A percentile compares a stretch with the other conserved stretches of the same genome.
These are phyloP conservation scores for Rhytidiadelphus loreus DNA, from an alignment of 225 moss, liverwort and hornwort species.

Conservation along the genomic window DNA sequence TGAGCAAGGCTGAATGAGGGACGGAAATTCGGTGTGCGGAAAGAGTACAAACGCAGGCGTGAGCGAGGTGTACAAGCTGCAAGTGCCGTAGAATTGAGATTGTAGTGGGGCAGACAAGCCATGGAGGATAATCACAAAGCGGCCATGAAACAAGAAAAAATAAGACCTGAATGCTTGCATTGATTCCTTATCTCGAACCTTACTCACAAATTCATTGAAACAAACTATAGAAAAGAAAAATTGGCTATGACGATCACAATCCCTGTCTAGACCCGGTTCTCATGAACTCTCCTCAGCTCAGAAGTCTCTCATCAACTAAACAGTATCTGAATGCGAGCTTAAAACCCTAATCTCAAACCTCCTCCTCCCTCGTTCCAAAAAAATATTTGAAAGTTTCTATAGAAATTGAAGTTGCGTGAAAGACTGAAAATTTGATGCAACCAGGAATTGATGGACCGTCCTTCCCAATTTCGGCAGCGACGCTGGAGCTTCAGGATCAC, in stretches of 20 bases:
- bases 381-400: not conserved
- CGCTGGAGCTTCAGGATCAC: not conserved
- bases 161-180: not conserved
- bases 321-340: not conserved
- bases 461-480: not conserved
- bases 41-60: not conserved
- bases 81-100: not conserved
- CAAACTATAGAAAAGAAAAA: not conserved
- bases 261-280: not conserved
- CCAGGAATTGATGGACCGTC: not conserved
- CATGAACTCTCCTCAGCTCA: not conserved
- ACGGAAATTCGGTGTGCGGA: not conserved
- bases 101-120: not conserved
- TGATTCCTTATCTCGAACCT: not conserved
- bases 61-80: not conserved
- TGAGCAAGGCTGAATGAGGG: not conserved
- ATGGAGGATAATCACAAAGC: not conserved
- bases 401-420: not conserved
- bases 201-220: not conserved
- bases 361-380: not conserved
- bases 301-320: not conserved
- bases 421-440: not conserved
- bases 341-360: not conserved
- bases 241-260: not conserved
- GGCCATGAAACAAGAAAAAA: not conserved